These are phyloP conservation scores for Paecilomyces niveus DNA, from an alignment of 2,329 filamentous ascomycete species.

Conservation along the genomic window DNA sequence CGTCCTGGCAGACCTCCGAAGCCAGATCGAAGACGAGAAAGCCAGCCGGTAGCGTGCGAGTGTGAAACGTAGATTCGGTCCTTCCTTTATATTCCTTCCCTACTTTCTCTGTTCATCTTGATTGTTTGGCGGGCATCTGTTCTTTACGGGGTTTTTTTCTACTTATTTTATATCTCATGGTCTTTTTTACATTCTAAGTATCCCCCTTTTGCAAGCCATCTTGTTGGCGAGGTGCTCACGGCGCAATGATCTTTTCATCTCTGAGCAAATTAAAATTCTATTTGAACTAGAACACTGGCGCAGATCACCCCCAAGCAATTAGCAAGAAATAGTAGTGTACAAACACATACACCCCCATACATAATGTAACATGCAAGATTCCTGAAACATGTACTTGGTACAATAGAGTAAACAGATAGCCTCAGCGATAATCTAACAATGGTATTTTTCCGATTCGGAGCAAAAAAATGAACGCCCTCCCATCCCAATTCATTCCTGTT, in stretches of 20 bases:
- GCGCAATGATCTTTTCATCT: constrained; percentile 21
- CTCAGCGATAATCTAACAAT: not conserved
- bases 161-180: constrained; percentile 1
- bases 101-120: not conserved
- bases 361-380: not conserved
- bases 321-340: no score
- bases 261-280: constrained; percentile 1
- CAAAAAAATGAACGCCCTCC: not conserved
- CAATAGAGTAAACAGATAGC: not conserved
- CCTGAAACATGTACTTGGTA: not conserved
- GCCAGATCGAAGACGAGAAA: constrained; percentile 85
- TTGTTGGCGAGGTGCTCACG: constrained; percentile 25
- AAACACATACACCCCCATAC: not conserved
- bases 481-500: not conserved
- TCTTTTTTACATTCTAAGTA: constrained; percentile 10
- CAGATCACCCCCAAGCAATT: no score
- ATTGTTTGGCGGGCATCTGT: not conserved
- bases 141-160: constrained; percentile 7
- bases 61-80: not conserved
- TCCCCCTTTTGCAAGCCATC: constrained; percentile 9
- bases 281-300: not conserved
- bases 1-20: constrained; percentile 66
- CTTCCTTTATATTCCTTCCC: not conserved
- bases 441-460: not conserved
- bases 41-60: constrained; percentile 32